Evolutionary conservation across 345 rosid species (phyloP).

Genomic region (Melaleuca alternifolia): DNA sequence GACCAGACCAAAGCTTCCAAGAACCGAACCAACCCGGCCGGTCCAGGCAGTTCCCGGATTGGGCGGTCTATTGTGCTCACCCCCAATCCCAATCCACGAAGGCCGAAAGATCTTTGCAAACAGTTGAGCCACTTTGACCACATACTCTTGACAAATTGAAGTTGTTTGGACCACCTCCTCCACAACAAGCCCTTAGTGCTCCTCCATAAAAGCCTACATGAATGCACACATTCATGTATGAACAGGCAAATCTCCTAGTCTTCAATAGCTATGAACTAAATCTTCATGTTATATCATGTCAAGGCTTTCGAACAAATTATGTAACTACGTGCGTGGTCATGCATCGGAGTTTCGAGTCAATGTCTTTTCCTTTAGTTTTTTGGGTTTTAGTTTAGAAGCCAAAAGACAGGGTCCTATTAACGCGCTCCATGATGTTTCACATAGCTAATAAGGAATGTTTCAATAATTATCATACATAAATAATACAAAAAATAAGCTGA

Average conservation of each 20-base stretch:
- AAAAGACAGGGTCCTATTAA: background rate
- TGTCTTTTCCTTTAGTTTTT: background rate
- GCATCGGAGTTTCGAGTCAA: no score
- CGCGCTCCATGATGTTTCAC: background rate
- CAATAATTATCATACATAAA: background rate
- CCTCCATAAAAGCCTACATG: constrained; percentile 35
- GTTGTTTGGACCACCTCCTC: constrained; percentile 61
- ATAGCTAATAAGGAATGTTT: background rate
- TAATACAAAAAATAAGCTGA: background rate
- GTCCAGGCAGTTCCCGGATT: no score
- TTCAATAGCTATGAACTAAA: background rate
- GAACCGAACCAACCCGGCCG: no score
- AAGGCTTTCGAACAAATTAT: background rate
- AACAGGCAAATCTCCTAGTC: background rate
- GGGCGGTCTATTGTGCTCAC: no score
- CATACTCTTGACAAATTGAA: constrained; percentile 34
- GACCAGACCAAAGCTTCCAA: no score
- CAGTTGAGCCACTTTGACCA: constrained; percentile 35
- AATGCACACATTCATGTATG: background rate
- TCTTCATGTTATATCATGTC: background rate
- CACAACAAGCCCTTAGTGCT: constrained; percentile 43
- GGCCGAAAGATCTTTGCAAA: constrained; percentile 29
- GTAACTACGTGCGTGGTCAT: background rate
- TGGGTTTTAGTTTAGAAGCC: background rate
- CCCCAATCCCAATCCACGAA: constrained; percentile 59